Base-by-base conservation (phyloP, 257 asterid species). In the Capsicum pubescens region DNA sequence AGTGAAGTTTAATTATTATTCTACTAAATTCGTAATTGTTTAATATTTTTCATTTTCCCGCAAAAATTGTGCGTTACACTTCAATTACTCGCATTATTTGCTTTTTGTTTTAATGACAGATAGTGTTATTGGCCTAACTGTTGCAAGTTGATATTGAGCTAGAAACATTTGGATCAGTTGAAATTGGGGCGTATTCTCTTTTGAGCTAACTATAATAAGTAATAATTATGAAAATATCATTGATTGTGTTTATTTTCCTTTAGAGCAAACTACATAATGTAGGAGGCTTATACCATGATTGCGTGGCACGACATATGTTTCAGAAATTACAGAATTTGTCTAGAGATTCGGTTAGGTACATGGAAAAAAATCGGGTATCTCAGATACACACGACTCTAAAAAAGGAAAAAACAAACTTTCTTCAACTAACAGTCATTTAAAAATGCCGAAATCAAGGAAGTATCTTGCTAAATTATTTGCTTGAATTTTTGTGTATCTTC, bases 151-250 rank as follows among this genome's bases (percentile, higher is more conserved):
- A 44, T 70, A 17, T 70, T 70, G 57, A 70, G 57, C 57, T 70
- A 70, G 17, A 70, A 42, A 42, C 56, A 70, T 44, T 70, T 70
- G 79, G 79, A 70, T 17, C 17, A 11, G 79, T 36, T 70, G 8
- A 70, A 70, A 70, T 44, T 42, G 57, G 35, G 16, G 79, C 57
- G 44, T 17, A 9, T 7, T 70, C 26, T 70, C 57, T 70, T 70
- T 70, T 9, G 57, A 70, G 36, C 57, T 17, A 13, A 70, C 9
- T 46, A 48, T 36, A 44, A 70, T 48, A 44, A 17, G 57, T 70
- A 44, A 17, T 70, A 48, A 70, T 44, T 70, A 50, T 70, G 54
- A 44, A 69, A 70, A 70, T 70, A 70, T 70, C 57, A 11, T 66
- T 44, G 78, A 17, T 39, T 69, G 79, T 17, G 57, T 17, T 44